Conservation (phyloP, 2,329 filamentous ascomycete genomes). For the Leptographium radiaticola region DNA sequence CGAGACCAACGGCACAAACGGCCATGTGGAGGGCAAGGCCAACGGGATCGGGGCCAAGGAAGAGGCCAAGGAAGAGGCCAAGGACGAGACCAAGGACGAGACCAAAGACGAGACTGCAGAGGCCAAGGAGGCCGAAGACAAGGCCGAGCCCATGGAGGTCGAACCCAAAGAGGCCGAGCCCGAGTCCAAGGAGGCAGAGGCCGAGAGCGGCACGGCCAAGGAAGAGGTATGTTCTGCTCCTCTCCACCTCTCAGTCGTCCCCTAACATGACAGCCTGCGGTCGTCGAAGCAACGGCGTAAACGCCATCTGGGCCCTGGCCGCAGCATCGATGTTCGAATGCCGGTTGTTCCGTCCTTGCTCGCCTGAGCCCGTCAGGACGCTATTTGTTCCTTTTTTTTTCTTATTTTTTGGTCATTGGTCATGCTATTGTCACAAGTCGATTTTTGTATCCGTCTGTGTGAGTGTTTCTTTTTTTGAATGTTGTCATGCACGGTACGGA, state of each 20-base stretch:
- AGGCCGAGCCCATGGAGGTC: conserved; percentile 17
- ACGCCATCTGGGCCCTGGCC: not conserved
- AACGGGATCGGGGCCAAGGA: conserved; percentile 18
- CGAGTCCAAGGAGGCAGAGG: conserved; percentile 8
- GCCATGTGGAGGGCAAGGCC: conserved; percentile 6
- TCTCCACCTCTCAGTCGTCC: not conserved
- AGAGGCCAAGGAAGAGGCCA: conserved; percentile 19
- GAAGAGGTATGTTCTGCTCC: conserved; percentile 4
- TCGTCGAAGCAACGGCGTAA: conserved; percentile 10
- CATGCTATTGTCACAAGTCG: conserved; percentile 11
- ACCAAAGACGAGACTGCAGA: conserved; percentile 27
- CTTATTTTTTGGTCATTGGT: not conserved
- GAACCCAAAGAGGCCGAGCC: conserved; percentile 20
- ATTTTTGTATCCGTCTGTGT: conserved; percentile 6
- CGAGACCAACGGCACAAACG: conserved; percentile 15
- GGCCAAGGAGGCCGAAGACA: conserved; percentile 15
- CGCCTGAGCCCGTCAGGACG: not conserved
- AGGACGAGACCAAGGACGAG: conserved; percentile 10
- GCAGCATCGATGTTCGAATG: not conserved
- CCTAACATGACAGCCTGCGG: conserved; percentile 3
- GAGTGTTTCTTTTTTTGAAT: not conserved
- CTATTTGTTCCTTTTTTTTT: not conserved
- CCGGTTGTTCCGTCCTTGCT: not conserved
- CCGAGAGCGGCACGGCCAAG: conserved; percentile 5
- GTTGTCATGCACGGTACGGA: not conserved